A percentile compares a stretch with the other conserved stretches of the same genome.
Evolutionary conservation across 306 rosid species (phyloP).

Genomic region (Abrus pulchellus): DNA sequence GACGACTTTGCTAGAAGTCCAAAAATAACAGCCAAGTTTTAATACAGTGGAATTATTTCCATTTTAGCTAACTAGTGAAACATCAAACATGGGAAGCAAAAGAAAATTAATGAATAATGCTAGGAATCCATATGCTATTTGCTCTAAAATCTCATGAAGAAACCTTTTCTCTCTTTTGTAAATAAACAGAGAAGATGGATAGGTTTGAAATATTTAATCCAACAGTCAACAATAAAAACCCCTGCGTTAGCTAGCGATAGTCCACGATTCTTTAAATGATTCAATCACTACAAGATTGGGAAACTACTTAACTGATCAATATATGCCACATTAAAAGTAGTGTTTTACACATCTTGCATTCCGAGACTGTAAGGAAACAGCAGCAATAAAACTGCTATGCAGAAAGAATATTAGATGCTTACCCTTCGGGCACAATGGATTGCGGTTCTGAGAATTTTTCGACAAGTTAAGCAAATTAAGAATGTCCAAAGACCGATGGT

Average conservation of each 20-base stretch:
- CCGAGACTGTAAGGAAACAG: slow-evolving; percentile 36
- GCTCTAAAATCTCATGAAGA: slow-evolving; percentile 27
- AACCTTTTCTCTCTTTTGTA: slow-evolving; percentile 12
- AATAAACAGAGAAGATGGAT: slow-evolving; percentile 18
- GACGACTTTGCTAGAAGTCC: slow-evolving; percentile 14
- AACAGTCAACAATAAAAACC: slow-evolving; percentile 17
- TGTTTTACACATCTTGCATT: slow-evolving; percentile 4
- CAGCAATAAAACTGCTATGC: slow-evolving; percentile 9
- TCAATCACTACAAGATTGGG: slow-evolving; percentile 10
- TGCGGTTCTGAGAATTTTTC: slow-evolving; percentile 54
- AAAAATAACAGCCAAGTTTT: slow-evolving; percentile 8
- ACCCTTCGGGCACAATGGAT: slow-evolving; percentile 60
- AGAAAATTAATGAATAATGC: slow-evolving; percentile 11
- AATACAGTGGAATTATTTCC: slow-evolving; percentile 20
- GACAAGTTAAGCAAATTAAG: slow-evolving; percentile 81
- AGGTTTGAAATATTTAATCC: slow-evolving; percentile 16
- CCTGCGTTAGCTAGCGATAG: slow-evolving; percentile 24
- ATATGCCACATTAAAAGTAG: slow-evolving; percentile 1
- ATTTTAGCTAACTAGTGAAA: slow-evolving; percentile 33
- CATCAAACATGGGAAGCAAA: slow-evolving; percentile 28
- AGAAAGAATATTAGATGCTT: slow-evolving; percentile 37
- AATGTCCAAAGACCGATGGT: slow-evolving; percentile 80
- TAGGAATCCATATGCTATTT: slow-evolving; percentile 3
- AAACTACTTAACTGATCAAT: slow-evolving; percentile 8
- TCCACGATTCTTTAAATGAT: slow-evolving; percentile 2